Evolutionary conservation across 345 rosid genomes (phyloP).

Genomic region (Camelina hispida): DNA sequence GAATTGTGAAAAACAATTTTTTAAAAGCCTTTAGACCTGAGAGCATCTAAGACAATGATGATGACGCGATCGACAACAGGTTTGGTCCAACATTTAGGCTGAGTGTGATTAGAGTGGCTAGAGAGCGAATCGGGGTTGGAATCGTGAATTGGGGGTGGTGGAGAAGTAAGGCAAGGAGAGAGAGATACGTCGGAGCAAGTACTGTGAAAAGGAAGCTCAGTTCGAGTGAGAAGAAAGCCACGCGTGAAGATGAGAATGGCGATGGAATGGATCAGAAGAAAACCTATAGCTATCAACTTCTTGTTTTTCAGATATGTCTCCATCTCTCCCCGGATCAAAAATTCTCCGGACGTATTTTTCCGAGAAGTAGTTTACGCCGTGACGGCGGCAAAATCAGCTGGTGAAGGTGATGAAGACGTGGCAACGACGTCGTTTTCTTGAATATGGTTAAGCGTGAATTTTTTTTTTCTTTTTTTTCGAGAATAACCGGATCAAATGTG

Average conservation of each 20-base stretch:
- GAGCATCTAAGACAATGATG: slow-evolving; percentile 84
- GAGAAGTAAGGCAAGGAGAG: slow-evolving; percentile 62
- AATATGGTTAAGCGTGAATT: neutral
- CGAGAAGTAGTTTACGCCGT: slow-evolving; percentile 3
- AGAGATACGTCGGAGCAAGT: slow-evolving; percentile 64
- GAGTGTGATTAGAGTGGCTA: neutral
- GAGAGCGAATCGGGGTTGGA: neutral
- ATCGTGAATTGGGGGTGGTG: slow-evolving; percentile 23
- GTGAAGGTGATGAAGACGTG: neutral
- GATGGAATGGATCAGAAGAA: slow-evolving; percentile 56
- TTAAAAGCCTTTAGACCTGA: slow-evolving; percentile 48
- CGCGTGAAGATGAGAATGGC: slow-evolving; percentile 72
- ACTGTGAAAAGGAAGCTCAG: slow-evolving; percentile 82
- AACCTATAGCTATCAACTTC: slow-evolving; percentile 42
- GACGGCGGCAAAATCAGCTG: slow-evolving; percentile 26
- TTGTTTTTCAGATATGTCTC: slow-evolving; percentile 30
- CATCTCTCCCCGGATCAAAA: slow-evolving; percentile 33
- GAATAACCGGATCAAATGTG: too few species aligned
- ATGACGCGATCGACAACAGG: slow-evolving; percentile 73
- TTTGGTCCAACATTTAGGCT: slow-evolving; percentile 65
- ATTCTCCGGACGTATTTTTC: neutral
- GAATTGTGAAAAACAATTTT: neutral
- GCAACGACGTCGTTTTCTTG: neutral
- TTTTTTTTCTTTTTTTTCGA: too few species aligned
- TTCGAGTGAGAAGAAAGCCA: slow-evolving; percentile 92